Evolutionary conservation across 2,329 filamentous ascomycete genomes (phyloP).

Genomic region (Shiraia sp.): DNA sequence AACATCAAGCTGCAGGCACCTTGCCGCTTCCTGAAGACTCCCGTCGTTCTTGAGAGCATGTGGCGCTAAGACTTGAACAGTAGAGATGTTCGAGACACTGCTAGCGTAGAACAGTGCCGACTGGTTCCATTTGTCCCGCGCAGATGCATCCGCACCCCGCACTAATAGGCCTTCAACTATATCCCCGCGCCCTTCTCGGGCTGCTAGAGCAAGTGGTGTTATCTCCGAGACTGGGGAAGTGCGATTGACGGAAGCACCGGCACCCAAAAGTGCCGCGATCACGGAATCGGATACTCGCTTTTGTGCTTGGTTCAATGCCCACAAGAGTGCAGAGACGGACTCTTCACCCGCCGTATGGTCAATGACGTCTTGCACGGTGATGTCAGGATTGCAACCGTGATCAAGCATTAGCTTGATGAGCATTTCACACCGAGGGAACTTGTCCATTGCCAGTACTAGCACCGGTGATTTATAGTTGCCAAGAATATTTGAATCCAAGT

Average conservation of each 20-base stretch:
- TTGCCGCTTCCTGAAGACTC: conserved; percentile 67
- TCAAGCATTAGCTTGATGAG: conserved; percentile 25
- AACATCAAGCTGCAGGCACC: conserved; percentile 60
- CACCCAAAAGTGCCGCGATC: conserved; percentile 60
- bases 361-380: conserved; percentile 50
- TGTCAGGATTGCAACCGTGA: conserved; percentile 44
- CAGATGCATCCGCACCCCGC: conserved; percentile 63
- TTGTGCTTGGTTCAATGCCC: conserved; percentile 65
- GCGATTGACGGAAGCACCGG: conserved; percentile 62
- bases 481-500: conserved; percentile 16
- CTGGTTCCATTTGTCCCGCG: conserved; percentile 59
- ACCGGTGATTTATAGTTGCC: conserved; percentile 16
- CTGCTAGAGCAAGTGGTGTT: conserved; percentile 64
- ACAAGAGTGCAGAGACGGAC: conserved; percentile 60
- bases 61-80: conserved; percentile 54
- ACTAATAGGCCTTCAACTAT: conserved; percentile 61
- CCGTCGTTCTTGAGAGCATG: conserved; percentile 66
- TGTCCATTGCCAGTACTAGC: conserved; percentile 29
- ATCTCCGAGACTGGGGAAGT: conserved; percentile 57
- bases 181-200: conserved; percentile 60
- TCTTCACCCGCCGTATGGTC: conserved; percentile 57
- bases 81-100: conserved; percentile 32
- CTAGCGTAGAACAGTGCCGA: conserved; percentile 66
- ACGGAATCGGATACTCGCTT: conserved; percentile 64
- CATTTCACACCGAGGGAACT: conserved; percentile 28